phyloP scores from a whole-genome alignment of 805 yeast genomes.

The Saturnispora silvae region DNA sequence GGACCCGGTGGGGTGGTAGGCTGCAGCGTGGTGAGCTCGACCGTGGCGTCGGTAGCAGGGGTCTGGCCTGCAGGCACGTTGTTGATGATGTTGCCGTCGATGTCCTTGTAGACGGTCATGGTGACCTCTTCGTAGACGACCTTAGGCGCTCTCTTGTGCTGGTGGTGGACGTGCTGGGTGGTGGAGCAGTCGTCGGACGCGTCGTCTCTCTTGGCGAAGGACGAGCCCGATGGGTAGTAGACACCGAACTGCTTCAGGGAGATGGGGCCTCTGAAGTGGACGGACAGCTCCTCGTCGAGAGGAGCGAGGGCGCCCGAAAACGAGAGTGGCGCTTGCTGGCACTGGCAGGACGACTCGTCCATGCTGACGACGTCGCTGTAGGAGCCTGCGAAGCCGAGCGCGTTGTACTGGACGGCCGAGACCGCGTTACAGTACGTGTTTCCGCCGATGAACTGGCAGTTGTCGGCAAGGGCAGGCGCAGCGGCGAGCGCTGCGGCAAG shows the following conservation, averaged over 20 bases:
- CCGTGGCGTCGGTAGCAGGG: conserved; percentile 15
- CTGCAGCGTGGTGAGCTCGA: conserved; percentile 17
- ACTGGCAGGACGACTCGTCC: conserved; percentile 49
- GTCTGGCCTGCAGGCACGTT: conserved; percentile 13
- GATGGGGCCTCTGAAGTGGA: conserved; percentile 87
- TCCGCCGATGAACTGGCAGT: conserved; percentile 40
- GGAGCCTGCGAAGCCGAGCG: conserved; percentile 78
- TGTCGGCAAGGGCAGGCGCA: conserved; percentile 16
- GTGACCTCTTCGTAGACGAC: conserved; percentile 64
- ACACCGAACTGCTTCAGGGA: conserved; percentile 79
- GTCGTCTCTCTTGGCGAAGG: conserved; percentile 26
- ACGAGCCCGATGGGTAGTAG: conserved; percentile 54
- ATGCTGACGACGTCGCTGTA: conserved; percentile 64
- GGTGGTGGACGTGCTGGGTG: conserved; percentile 35
- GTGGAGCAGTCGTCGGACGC: conserved; percentile 32
- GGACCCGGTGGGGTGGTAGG: conserved; percentile 17
- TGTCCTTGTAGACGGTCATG: conserved; percentile 63
- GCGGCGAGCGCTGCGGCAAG: conserved; percentile 15
- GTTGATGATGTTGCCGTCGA: conserved; percentile 34
- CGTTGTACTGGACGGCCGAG: conserved; percentile 40
- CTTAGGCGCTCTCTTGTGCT: conserved; percentile 52
- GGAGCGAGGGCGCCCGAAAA: conserved; percentile 73
- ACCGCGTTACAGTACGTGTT: conserved; percentile 77
- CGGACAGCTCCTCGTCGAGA: conserved; percentile 74
- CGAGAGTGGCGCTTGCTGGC: conserved; percentile 45